Evolutionary conservation across 2,329 filamentous ascomycete genomes (phyloP).

Genomic region (Trichoderma polysporum): DNA sequence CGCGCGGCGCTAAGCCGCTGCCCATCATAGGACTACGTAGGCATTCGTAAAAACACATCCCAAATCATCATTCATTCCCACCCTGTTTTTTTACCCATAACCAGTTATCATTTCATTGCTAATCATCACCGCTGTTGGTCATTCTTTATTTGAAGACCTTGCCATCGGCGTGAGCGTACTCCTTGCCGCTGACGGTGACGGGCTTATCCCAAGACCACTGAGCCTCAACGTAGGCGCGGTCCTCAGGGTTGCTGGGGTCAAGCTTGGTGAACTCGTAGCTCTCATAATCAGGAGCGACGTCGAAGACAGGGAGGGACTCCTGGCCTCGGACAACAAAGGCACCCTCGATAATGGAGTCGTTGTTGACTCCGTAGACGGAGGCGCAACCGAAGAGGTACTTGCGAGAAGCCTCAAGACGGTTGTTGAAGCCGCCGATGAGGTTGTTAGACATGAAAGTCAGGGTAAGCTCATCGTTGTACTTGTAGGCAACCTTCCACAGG

Average conservation of each 20-base stretch:
- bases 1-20: not conserved
- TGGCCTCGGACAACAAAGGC: constrained; percentile 94
- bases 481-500: constrained; percentile 92
- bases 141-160: constrained; percentile 95
- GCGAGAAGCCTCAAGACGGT: constrained; percentile 92
- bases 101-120: constrained; percentile 33
- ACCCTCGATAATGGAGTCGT: constrained; percentile 88
- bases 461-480: constrained; percentile 98
- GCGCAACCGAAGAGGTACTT: constrained; percentile 95
- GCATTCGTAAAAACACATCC: constrained; percentile 15
- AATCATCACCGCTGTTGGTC: constrained; percentile 19
- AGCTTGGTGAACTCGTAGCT: constrained; percentile 97
- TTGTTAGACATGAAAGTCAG: constrained; percentile 99
- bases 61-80: constrained; percentile 32
- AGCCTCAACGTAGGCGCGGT: constrained; percentile 81
- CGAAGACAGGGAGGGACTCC: constrained; percentile 81
- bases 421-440: constrained; percentile 96
- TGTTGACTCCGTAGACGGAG: constrained; percentile 85
- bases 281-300: constrained; percentile 96
- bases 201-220: constrained; percentile 93
- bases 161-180: constrained; percentile 82
- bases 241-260: constrained; percentile 79
- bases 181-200: constrained; percentile 77
- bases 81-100: constrained; percentile 34
- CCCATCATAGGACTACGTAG: constrained; percentile 8